A percentile compares a stretch with the other conserved stretches of the same genome.
phyloP scores from a whole-genome alignment of 2,329 filamentous ascomycete species.

The Cylindrodendrum hubeiense region DNA sequence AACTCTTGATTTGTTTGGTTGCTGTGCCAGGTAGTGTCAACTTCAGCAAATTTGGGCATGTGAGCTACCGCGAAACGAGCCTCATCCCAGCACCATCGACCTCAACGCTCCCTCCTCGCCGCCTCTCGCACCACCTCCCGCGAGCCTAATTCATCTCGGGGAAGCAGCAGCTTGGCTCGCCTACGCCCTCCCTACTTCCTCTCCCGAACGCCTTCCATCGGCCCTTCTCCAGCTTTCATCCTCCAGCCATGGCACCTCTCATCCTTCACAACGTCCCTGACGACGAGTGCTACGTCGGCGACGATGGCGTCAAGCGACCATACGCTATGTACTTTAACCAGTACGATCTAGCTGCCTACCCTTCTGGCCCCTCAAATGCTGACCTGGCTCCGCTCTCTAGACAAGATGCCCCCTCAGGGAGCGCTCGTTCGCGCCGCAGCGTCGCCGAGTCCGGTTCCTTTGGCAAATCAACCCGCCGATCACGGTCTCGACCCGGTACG shows the following conservation, averaged over 20 bases:
- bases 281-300: slow-evolving; percentile 74
- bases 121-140: not conserved
- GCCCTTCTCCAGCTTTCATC: slow-evolving; percentile 7
- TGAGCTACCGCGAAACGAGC: slow-evolving; percentile 1
- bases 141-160: not conserved
- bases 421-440: slow-evolving; percentile 63
- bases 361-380: slow-evolving; percentile 10
- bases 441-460: slow-evolving; percentile 74
- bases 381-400: slow-evolving; percentile 47
- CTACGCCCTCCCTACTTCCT: not conserved
- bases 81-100: slow-evolving; percentile 10
- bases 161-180: not conserved
- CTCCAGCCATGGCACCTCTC: slow-evolving; percentile 67
- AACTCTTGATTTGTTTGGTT: slow-evolving; percentile 17
- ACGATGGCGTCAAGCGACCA: slow-evolving; percentile 73
- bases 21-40: slow-evolving; percentile 22
- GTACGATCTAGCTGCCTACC: slow-evolving; percentile 53
- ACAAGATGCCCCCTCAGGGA: slow-evolving; percentile 64
- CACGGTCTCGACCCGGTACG: slow-evolving; percentile 71
- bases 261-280: slow-evolving; percentile 78
- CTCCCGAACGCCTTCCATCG: not conserved
- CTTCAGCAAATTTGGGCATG: slow-evolving; percentile 16
- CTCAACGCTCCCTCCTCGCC: not conserved
- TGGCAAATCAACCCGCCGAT: slow-evolving; percentile 74
- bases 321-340: slow-evolving; percentile 76